Base-by-base conservation (phyloP, 768 basidiomycete species). In the Calocybe cyanea region DNA sequence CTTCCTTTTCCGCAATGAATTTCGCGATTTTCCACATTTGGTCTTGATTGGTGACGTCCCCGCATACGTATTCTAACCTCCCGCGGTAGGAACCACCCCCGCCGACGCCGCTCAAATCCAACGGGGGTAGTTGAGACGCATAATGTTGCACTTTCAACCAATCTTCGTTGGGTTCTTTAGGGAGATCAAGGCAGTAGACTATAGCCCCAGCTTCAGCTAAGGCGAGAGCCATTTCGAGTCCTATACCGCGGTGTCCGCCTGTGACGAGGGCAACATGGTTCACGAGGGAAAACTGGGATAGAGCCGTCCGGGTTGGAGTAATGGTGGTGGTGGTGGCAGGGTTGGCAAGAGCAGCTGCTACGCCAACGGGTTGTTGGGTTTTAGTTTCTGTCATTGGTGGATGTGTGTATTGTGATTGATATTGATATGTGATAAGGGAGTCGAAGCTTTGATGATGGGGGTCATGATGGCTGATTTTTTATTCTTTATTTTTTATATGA, bases 151-250 rank as follows among this genome's bases (percentile, higher is more conserved):
- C 76, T 34, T 66, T 67, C 11, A 59, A 42, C 69, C 75, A 87
- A 37, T 77, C 77, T 3, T 64, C 64, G 23, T 70, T 70, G 1
- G 83, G 76, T 21, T 65, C 44, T 17, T 52, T 45, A 0, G 78
- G 71, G 14, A 85, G 65, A 63, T 86, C 85, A 9, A 86, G 63
- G 56, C 83, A 85, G 63, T 86, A 86, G 20, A 71, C 64, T 17
- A 50, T 48, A 13, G 57, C 62, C 9, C 61, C 60, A 2, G 58
- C 63, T 47, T 63, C 63, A 4, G 52, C 56, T 10, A 62, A 38
- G 8, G 59, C 61, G 2, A 61, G 51, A 1, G 61, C 56, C 33
- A 60, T 55, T 44, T 63, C 61, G 10, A 87, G 73, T 7, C 85
- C 85, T 15, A 87, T 72, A 0, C 85, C 80, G 28, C 76, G 64